Evolutionary conservation across 2,329 filamentous ascomycete species (phyloP).

Genomic region (Leptographium lundbergii): DNA sequence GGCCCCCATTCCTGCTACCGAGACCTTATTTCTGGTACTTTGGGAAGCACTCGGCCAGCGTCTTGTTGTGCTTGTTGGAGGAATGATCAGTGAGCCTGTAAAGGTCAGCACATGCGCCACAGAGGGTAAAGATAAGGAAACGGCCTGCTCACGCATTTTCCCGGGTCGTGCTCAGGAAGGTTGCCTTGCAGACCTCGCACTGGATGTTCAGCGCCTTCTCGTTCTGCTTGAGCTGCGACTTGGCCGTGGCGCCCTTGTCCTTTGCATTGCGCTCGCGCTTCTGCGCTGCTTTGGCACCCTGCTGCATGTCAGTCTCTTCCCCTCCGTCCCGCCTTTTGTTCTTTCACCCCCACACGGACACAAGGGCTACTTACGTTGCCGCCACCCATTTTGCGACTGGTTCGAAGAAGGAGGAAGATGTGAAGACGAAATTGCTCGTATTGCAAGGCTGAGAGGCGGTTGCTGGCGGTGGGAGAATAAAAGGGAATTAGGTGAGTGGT

Average conservation of each 20-base stretch:
- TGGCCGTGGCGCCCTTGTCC: conserved; percentile 37
- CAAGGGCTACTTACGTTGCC: conserved; percentile 18
- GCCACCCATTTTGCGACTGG: conserved; percentile 18
- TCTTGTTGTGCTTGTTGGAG: conserved; percentile 64
- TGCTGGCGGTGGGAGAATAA: too few relatives aligned
- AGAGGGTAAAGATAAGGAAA: too few relatives aligned
- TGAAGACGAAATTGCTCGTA: too few relatives aligned
- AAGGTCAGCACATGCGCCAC: conserved; percentile 9
- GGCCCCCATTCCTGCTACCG: background rate
- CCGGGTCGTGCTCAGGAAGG: conserved; percentile 67
- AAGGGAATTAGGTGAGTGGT: too few relatives aligned
- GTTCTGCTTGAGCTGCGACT: conserved; percentile 61
- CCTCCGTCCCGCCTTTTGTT: background rate
- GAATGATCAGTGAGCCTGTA: conserved; percentile 57
- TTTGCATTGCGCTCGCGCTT: conserved; percentile 63
- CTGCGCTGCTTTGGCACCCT: conserved; percentile 33
- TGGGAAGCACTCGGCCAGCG: conserved; percentile 59
- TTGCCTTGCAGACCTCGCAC: conserved; percentile 64
- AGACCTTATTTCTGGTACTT: conserved; percentile 20
- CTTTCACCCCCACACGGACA: background rate
- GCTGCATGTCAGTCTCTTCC: background rate
- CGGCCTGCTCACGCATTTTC: conserved; percentile 45
- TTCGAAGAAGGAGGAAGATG: background rate
- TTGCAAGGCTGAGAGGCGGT: too few relatives aligned
- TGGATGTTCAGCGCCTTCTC: conserved; percentile 62